Conservation (phyloP, 495 filamentous ascomycete genomes). For the Parathielavia hyrcaniae region DNA sequence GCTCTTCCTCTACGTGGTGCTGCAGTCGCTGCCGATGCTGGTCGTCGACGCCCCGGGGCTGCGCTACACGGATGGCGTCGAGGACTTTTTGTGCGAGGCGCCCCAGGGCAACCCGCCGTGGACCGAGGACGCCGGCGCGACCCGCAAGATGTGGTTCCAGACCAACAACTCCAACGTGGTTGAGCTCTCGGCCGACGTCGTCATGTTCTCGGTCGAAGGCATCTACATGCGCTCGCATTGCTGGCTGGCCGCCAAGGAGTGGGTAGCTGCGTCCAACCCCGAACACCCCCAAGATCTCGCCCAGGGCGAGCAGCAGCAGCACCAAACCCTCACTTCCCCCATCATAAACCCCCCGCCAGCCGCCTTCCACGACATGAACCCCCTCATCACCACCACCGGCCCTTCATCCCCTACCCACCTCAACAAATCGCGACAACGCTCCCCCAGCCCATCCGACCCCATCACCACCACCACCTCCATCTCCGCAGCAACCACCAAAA, state of each 20-base stretch:
- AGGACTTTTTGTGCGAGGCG: slow-evolving; percentile 95
- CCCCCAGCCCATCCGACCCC: background rate
- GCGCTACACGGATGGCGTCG: slow-evolving; percentile 70
- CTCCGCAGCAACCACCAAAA: background rate
- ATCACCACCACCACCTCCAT: background rate
- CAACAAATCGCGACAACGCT: background rate
- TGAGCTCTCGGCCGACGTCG: slow-evolving; percentile 69
- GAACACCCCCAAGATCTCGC: background rate
- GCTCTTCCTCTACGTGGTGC: slow-evolving; percentile 88
- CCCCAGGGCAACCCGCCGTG: slow-evolving; percentile 78
- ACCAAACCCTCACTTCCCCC: slow-evolving; percentile 22
- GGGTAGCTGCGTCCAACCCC: slow-evolving; percentile 38
- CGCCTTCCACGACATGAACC: slow-evolving; percentile 31
- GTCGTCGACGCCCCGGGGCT: slow-evolving; percentile 81
- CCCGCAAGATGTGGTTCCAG: slow-evolving; percentile 71
- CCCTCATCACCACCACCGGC: slow-evolving; percentile 25
- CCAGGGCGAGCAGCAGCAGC: background rate
- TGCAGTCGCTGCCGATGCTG: slow-evolving; percentile 85
- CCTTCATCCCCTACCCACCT: background rate
- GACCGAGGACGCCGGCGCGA: slow-evolving; percentile 63
- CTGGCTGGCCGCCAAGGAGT: slow-evolving; percentile 76
- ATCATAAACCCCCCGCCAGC: slow-evolving; percentile 38
- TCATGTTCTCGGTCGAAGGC: slow-evolving; percentile 83
- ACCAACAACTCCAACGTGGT: slow-evolving; percentile 67
- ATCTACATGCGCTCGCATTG: slow-evolving; percentile 88